Evolutionary conservation across 2,329 filamentous ascomycete species (phyloP).

Genomic region (Stromatinia cepivora): DNA sequence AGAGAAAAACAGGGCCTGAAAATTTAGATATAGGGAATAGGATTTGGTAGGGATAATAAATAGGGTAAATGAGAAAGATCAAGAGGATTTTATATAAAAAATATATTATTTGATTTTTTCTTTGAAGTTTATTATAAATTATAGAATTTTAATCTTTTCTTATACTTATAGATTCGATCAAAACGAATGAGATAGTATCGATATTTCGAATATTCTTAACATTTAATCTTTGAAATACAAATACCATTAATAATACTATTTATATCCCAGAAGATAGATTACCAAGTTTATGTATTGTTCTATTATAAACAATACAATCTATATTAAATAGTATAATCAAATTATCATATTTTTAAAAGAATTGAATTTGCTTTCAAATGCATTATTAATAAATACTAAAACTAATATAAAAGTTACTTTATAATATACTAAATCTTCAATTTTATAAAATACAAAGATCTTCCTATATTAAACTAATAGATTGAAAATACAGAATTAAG

Average conservation of each 20-base stretch:
- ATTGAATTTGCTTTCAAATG: conserved; percentile 34
- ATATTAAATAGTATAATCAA: conserved; percentile 31
- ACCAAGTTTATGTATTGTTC: conserved; percentile 31
- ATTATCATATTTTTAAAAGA: conserved; percentile 32
- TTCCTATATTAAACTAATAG: conserved; percentile 29
- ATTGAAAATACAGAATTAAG: neutral
- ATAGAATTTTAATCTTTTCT: conserved; percentile 36
- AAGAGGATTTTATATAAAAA: conserved; percentile 21
- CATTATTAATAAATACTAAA: conserved; percentile 35
- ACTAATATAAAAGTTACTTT: conserved; percentile 30
- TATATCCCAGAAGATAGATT: conserved; percentile 34
- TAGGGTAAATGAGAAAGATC: conserved; percentile 6
- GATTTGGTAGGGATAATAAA: no score
- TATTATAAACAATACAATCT: conserved; percentile 33
- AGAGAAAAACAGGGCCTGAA: no score
- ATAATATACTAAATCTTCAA: conserved; percentile 32
- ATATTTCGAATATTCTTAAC: conserved; percentile 45
- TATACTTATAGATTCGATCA: conserved; percentile 37
- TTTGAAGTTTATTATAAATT: conserved; percentile 32
- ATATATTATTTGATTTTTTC: conserved; percentile 34
- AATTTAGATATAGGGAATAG: no score
- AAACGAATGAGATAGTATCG: conserved; percentile 42
- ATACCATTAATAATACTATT: conserved; percentile 24
- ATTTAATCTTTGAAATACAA: conserved; percentile 27
- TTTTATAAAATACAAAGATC: conserved; percentile 36